Conservation (phyloP, 805 yeast species). For the Candida suzukii region DNA sequence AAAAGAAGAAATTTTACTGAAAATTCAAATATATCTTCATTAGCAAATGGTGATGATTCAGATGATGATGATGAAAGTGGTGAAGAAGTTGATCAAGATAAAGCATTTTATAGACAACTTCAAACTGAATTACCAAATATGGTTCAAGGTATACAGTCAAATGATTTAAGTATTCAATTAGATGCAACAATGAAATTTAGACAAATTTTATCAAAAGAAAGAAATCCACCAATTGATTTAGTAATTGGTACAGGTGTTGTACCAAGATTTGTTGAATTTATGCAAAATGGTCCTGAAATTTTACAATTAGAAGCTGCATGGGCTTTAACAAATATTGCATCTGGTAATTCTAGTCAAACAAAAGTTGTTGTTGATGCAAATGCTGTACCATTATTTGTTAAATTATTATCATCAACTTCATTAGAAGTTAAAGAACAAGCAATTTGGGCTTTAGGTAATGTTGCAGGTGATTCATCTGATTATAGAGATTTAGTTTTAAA, state of each 20-base stretch:
- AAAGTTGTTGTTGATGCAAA: slow-evolving; percentile 85
- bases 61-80: slow-evolving; percentile 50
- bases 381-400: slow-evolving; percentile 88
- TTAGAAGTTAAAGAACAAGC: slow-evolving; percentile 97
- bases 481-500: slow-evolving; percentile 85
- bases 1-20: slow-evolving; percentile 63
- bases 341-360: slow-evolving; percentile 88
- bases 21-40: slow-evolving; percentile 10
- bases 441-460: slow-evolving; percentile 98
- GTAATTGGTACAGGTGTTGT: slow-evolving; percentile 93
- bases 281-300: slow-evolving; percentile 75
- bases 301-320: slow-evolving; percentile 97
- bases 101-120: slow-evolving; percentile 37
- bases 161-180: slow-evolving; percentile 72
- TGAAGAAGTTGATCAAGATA: slow-evolving; percentile 22
- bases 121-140: slow-evolving; percentile 73
- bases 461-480: slow-evolving; percentile 92
- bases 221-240: slow-evolving; percentile 91
- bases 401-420: slow-evolving; percentile 71
- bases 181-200: slow-evolving; percentile 90
- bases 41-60: slow-evolving; percentile 37
- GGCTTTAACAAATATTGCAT: slow-evolving; percentile 98
- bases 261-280: slow-evolving; percentile 81
- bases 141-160: slow-evolving; percentile 73
- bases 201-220: slow-evolving; percentile 88